Evolutionary conservation across 495 filamentous ascomycete species (phyloP), one percentile per base, ranked within the genome.

Genomic region (Pyrenula aspistea): DNA sequence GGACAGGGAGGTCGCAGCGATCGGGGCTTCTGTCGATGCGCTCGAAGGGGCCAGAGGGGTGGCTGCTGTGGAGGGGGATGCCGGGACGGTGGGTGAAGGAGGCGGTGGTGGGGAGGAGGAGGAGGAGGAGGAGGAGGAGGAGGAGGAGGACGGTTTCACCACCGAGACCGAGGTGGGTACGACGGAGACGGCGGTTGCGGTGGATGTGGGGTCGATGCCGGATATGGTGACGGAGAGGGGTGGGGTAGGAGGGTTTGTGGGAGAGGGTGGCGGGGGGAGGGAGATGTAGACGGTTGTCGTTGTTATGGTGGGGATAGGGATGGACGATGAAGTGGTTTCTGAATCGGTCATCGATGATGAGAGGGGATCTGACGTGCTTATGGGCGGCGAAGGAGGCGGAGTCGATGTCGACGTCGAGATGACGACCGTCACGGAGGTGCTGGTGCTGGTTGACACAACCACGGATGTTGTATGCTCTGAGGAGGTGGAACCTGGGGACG

Each of bases 101-200:
- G n/a, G n/a, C n/a, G n/a, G n/a, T n/a, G n/a, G n/a, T n/a, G n/a
- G n/a, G n/a, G n/a, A n/a, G n/a, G n/a, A n/a, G n/a, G n/a, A n/a
- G n/a, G n/a, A n/a, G n/a, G n/a, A n/a, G n/a, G n/a, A n/a, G n/a
- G n/a, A n/a, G n/a, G n/a, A n/a, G n/a, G n/a, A n/a, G n/a, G n/a
- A n/a, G n/a, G n/a, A n/a, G n/a, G n/a, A n/a, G n/a, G n/a, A n/a
- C n/a, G n/a, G n/a, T n/a, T n/a, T n/a, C n/a, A n/a, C n/a, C n/a
- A n/a, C n/a, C n/a, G n/a, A n/a, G n/a, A n/a, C n/a, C n/a, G 12
- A 71, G 73, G 12, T 65, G 57, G 24, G 66, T 55, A 58, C 63
- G 63, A 53, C n/a, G 53, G 54, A 48, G 24, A 57, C 55, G 19
- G 64, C 49, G 53, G 59, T 31, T 2, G 63, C 60, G 51, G 55